These are phyloP conservation scores for Vaccinium macrocarpon DNA, from an alignment of 148 eudicot species.

Conservation along the genomic window DNA sequence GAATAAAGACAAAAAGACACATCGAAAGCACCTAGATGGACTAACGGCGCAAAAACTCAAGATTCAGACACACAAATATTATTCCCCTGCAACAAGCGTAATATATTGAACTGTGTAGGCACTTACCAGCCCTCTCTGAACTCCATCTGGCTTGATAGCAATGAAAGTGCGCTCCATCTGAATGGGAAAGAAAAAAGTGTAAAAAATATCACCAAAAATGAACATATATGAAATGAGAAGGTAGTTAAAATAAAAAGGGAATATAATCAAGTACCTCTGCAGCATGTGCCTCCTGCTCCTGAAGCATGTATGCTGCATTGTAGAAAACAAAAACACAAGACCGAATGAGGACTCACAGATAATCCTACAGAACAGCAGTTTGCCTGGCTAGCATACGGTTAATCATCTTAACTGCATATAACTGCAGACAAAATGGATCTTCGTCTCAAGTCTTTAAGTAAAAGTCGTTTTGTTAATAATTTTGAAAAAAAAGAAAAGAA, in stretches of 20 bases:
- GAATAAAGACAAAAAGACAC: not conserved
- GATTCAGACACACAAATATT: not conserved
- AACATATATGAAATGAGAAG: not conserved
- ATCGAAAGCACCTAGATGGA: not conserved
- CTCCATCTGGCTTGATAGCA: slow-evolving; percentile 99
- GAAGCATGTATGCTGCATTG: slow-evolving; percentile 74
- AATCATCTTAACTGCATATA: not conserved
- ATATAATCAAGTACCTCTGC: slow-evolving; percentile 57
- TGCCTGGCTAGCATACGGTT: not conserved
- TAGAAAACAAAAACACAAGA: slow-evolving; percentile 3
- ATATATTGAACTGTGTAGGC: not conserved
- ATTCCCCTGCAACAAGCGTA: not conserved
- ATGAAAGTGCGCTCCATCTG: slow-evolving; percentile 97
- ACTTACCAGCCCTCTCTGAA: slow-evolving; percentile 91
- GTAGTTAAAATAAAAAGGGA: not conserved
- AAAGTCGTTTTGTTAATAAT: not conserved
- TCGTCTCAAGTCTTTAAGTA: not conserved
- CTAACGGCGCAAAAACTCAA: not conserved
- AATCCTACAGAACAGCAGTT: not conserved
- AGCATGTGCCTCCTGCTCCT: slow-evolving; percentile 86
- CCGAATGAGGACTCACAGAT: not conserved
- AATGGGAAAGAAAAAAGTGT: slow-evolving; percentile 11
- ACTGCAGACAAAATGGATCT: not conserved
- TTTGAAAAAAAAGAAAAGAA: not conserved
- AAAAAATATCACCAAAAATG: not conserved